Percentiles rank a stretch among this genome's conserved stretches.
Conservation (phyloP, 78 protist genomes). For the Speleostelium caveatum region DNA sequence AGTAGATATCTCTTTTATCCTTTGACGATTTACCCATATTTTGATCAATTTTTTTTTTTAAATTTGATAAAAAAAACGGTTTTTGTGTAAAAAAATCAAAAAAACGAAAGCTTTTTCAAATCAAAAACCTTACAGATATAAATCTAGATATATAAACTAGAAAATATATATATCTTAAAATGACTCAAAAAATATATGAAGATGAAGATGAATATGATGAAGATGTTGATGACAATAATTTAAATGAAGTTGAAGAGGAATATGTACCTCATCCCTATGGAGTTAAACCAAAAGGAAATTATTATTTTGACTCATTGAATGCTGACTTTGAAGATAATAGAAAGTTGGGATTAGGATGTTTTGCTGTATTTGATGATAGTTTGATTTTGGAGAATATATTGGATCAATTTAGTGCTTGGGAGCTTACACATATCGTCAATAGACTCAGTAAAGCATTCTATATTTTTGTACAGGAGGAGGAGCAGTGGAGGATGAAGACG, state of each 20-base stretch:
- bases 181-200: not conserved
- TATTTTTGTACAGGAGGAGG: slow-evolving; percentile 55
- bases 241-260: no score
- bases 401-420: slow-evolving; percentile 1
- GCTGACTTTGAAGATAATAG: slow-evolving; percentile 61
- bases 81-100: no score
- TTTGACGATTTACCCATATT: slow-evolving; percentile 85
- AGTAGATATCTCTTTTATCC: slow-evolving; percentile 96
- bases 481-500: slow-evolving; percentile 47
- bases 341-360: slow-evolving; percentile 27
- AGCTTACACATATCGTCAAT: not conserved
- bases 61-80: no score
- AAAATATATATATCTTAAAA: not conserved
- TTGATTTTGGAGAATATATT: slow-evolving; percentile 21
- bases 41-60: no score
- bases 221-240: no score
- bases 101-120: no score
- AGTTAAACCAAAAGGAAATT: slow-evolving; percentile 55
- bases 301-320: slow-evolving; percentile 54
- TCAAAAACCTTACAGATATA: no score
- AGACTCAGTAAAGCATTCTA: slow-evolving; percentile 46
- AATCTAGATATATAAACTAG: no score
- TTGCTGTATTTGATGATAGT: slow-evolving; percentile 25
- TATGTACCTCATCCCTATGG: slow-evolving; percentile 66
- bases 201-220: not conserved